These are phyloP conservation scores for Aspergillus sp. DNA, from an alignment of 2,329 filamentous ascomycete genomes.

Conservation along the genomic window DNA sequence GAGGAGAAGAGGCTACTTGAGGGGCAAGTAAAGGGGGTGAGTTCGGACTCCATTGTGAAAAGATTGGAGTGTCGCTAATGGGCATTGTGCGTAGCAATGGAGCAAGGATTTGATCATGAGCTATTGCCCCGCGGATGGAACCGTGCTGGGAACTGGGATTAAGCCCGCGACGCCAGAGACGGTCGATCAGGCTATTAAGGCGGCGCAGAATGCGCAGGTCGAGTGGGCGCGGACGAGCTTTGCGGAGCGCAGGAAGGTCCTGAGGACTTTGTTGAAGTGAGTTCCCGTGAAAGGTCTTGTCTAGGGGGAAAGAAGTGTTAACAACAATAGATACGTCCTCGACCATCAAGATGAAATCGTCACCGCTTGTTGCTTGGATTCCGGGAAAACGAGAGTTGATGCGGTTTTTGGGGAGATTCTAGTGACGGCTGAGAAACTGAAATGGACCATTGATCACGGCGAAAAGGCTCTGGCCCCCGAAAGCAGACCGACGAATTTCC, in stretches of 20 bases:
- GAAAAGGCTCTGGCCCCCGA: slow-evolving; percentile 68
- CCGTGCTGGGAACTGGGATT: slow-evolving; percentile 57
- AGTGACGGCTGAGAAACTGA: slow-evolving; percentile 85
- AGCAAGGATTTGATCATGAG: slow-evolving; percentile 33
- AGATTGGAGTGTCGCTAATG: background rate
- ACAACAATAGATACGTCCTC: slow-evolving; percentile 55
- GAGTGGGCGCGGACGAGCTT: slow-evolving; percentile 75
- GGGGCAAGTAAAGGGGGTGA: slow-evolving; percentile 32
- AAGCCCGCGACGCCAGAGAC: slow-evolving; percentile 67
- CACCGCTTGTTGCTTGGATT: slow-evolving; percentile 77
- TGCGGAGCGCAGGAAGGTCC: slow-evolving; percentile 64
- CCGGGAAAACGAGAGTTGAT: slow-evolving; percentile 93
- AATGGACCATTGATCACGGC: slow-evolving; percentile 88
- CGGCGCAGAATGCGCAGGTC: slow-evolving; percentile 64
- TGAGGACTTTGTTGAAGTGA: slow-evolving; percentile 67
- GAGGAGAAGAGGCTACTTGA: slow-evolving; percentile 28
- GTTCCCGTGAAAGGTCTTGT: slow-evolving; percentile 4
- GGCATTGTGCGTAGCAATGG: slow-evolving; percentile 26
- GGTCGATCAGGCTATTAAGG: slow-evolving; percentile 70
- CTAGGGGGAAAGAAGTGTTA: background rate
- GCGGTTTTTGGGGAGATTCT: slow-evolving; percentile 90
- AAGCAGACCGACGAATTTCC: slow-evolving; percentile 71
- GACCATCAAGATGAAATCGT: slow-evolving; percentile 86
- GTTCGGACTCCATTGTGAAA: slow-evolving; percentile 7
- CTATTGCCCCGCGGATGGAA: slow-evolving; percentile 74